phyloP scores from a whole-genome alignment of 208 protist species.

The Tritrichomonas musculus region DNA sequence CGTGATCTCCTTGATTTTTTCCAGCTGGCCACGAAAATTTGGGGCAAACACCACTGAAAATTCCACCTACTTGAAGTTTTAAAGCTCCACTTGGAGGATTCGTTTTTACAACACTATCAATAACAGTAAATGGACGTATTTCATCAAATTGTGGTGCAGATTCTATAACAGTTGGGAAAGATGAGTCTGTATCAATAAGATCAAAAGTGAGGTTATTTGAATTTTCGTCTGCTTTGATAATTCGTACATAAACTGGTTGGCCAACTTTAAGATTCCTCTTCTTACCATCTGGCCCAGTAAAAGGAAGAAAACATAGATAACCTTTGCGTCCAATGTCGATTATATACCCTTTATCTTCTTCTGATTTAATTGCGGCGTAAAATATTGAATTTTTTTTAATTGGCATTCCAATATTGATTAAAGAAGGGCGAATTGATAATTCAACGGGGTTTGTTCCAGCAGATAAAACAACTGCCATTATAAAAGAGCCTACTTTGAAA shows the following conservation, averaged over 20 bases:
- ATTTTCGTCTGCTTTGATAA: not conserved
- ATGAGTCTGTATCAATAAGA: not conserved
- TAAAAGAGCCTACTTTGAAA: conserved; percentile 1
- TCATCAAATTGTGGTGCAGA: not conserved
- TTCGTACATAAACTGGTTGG: not conserved
- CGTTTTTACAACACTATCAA: not conserved
- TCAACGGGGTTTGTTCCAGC: not conserved
- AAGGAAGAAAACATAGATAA: not conserved
- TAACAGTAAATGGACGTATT: not conserved
- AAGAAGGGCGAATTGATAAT: not conserved
- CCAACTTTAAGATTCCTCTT: not conserved
- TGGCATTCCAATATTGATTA: not conserved
- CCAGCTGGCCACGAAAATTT: conserved; percentile 8
- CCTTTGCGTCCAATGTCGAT: not conserved
- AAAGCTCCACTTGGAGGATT: not conserved
- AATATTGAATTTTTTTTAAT: not conserved
- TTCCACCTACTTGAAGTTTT: not conserved
- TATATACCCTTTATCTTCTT: conserved; percentile 9
- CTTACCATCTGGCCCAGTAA: not conserved
- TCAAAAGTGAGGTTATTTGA: not conserved
- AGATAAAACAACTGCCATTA: conserved; percentile 5
- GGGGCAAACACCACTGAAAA: not conserved
- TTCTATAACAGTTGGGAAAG: not conserved
- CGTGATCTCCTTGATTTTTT: not conserved
- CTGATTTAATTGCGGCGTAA: not conserved